phyloP scores from a whole-genome alignment of 2,329 filamentous ascomycete genomes.

The Fusarium agapanthi region DNA sequence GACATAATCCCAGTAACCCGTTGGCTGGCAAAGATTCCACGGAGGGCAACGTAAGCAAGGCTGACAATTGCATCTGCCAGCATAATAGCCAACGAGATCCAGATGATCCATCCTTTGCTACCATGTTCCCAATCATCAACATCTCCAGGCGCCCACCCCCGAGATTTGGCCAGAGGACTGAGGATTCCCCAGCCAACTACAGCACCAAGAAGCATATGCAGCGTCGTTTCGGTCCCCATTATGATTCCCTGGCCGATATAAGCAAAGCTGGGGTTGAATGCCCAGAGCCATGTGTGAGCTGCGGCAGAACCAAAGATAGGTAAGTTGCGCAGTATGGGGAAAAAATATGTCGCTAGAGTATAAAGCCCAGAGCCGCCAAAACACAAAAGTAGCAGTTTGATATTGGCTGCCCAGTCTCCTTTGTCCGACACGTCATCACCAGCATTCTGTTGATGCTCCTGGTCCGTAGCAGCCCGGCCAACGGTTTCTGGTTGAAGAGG shows the following conservation, averaged over 20 bases:
- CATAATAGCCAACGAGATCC: constrained; percentile 97
- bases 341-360: constrained; percentile 88
- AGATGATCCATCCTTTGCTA: constrained; percentile 98
- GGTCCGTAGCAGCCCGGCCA: constrained; percentile 35
- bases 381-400: constrained; percentile 63
- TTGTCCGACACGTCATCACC: constrained; percentile 21
- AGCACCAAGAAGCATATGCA: constrained; percentile 94
- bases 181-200: constrained; percentile 89
- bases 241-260: constrained; percentile 98
- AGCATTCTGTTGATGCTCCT: constrained; percentile 48
- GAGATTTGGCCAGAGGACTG: constrained; percentile 85
- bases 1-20: background rate
- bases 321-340: constrained; percentile 84
- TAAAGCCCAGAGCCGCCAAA: constrained; percentile 69
- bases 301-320: constrained; percentile 82
- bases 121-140: constrained; percentile 91
- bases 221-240: constrained; percentile 94
- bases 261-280: constrained; percentile 93
- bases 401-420: constrained; percentile 56
- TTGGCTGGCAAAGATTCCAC: constrained; percentile 57
- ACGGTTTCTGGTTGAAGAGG: constrained; percentile 32
- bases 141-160: constrained; percentile 88
- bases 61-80: constrained; percentile 91
- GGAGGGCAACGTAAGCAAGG: constrained; percentile 78
- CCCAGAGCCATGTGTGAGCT: constrained; percentile 90